Base-by-base conservation (phyloP, 2,329 filamentous ascomycete species). In the Calonectria ilicicola region DNA sequence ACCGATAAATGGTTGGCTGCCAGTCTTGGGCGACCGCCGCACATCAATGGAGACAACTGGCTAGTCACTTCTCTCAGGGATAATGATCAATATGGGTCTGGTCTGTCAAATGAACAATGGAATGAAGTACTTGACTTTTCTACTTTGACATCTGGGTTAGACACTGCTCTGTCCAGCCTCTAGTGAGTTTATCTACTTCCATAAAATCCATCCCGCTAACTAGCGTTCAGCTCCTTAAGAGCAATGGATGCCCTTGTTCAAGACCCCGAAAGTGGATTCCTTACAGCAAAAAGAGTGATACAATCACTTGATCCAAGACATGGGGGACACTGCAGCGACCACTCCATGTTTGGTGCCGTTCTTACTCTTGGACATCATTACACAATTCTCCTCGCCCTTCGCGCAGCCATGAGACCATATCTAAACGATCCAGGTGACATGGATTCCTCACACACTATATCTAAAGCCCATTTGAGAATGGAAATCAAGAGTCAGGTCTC, bases 1-100 rank as follows among this genome's bases (percentile, higher is more conserved):
- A 65, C 67, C 5, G 76, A 78, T 32, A 76, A 53, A n/a, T 78
- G 76, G 76, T 40, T 75, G 4, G 69, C 74, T 5, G 73, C 71
- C 7, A 65, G 65, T 10, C 71, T 77, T 7, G 75, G 76, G n/a
- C 49, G 74, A 4, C 76, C 75, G 15, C 67, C 67, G 3, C 47
- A 68, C 23, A 67, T 74, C 19, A 35, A 51, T 29, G 56, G 63
- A 23, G 67, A 68, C 10, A 72, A 74, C 23, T 74, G 72, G 72
- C 27, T 74, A 0, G 73, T 74, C 15, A 62, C 58, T 19, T 70
- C 64, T 15, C 21, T 70, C 6, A 29, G 38, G 9, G 29, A 42
- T 5, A 27, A 10, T 7, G 60, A 65, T 64, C 63, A 62, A 27
- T 49, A 23, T 10, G 60, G 26, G 29, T 70, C 67, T 17, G 70